Evolutionary conservation across 805 yeast genomes (phyloP), one percentile per base, ranked within the genome.

Genomic region (Metschnikowia henanensis): DNA sequence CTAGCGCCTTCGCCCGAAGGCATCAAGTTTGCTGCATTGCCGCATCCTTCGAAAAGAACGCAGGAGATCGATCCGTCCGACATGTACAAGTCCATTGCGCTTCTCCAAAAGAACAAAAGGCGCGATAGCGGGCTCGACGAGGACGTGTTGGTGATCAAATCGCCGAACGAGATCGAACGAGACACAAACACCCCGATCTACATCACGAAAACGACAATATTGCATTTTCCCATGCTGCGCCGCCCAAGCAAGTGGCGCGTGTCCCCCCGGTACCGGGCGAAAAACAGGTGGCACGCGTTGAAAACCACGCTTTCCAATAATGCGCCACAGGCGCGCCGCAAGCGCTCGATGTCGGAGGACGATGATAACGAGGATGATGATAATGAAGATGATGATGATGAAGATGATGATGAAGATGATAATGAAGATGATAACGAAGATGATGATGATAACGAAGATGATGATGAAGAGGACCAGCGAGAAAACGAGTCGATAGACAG

Each of bases 61-160:
- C 52, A 58, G 34, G 69, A 66, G 29, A 48, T 87, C 10, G 83
- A 84, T 26, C 96, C 97, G 1, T 79, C 84, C 37, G 97, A 91
- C 58, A 83, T 90, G 81, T 84, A 74, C 60, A 74, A 84, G 69
- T 89, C 96, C 3, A 84, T 90, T 53, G 82, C 89, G 32, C 81
- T 90, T 83, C 68, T 91, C 67, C 84, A 84, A 52, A 26, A 37
- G 18, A 74, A 73, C 43, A 67, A 65, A n/a, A 62, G 19, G 59
- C 61, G 30, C 55, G 58, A 47, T 38, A 46, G 50, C 35, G 53
- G 47, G 26, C 41, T 46, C 28, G 80, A 83, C 29, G 95, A 92
- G 0, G 94, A 92, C 4, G 90, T 92, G 1, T 64, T 89, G 28
- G 80, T 84, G 6, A 84, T 90, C 34, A 76, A 76, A 47, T 83